Conservation (phyloP, 164 flowering plant species). For the Berberis vulgaris region DNA sequence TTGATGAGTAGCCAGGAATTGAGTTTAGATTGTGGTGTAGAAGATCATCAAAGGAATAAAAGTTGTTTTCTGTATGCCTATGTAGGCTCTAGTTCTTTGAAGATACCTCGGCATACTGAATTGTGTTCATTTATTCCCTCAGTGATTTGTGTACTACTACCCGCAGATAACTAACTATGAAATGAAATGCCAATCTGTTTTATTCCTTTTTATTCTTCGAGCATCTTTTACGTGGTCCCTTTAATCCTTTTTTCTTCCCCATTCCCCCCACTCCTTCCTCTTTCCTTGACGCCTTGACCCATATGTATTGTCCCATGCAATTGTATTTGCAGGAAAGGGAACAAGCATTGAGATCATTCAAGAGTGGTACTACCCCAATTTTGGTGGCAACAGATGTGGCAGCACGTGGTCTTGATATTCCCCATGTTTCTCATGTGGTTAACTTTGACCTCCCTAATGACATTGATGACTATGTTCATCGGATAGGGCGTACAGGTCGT, state of each 20-base stretch:
- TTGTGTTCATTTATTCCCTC: not conserved
- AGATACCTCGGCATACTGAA: not conserved
- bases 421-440: slow-evolving; percentile 62
- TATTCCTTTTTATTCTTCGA: not conserved
- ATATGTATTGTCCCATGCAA: not conserved
- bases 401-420: slow-evolving; percentile 65
- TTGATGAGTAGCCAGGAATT: too few relatives aligned
- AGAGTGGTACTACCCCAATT: slow-evolving; percentile 43
- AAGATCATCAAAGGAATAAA: not conserved
- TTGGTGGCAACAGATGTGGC: slow-evolving; percentile 81
- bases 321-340: slow-evolving; percentile 43
- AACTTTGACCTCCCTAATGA: slow-evolving; percentile 63
- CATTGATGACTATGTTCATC: slow-evolving; percentile 66
- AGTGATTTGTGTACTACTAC: not conserved
- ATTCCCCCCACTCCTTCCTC: too few relatives aligned
- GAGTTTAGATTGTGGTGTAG: not conserved
- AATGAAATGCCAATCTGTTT: not conserved
- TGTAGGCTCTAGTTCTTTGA: too few relatives aligned
- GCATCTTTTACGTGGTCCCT: too few relatives aligned
- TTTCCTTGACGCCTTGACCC: too few relatives aligned
- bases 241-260: not conserved
- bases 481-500: slow-evolving; percentile 72
- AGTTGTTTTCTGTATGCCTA: too few relatives aligned
- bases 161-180: not conserved
- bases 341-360: slow-evolving; percentile 48